A percentile compares a stretch with the other conserved stretches of the same genome.
Conservation (phyloP, 1,284 basidiomycete genomes). For the Schizopora paradoxa region DNA sequence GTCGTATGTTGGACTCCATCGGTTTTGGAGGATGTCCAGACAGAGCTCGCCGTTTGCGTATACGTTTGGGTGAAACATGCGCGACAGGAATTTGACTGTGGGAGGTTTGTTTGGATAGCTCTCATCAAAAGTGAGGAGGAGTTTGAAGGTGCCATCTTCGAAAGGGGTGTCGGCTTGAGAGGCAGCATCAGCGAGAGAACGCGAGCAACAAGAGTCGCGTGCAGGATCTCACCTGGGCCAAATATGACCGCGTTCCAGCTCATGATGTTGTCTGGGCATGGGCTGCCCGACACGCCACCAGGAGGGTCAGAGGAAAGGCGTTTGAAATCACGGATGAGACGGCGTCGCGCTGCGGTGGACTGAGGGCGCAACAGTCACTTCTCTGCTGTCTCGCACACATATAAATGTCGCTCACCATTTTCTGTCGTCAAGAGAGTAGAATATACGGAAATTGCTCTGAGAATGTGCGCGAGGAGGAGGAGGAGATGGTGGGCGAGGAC, state of each 20-base stretch:
- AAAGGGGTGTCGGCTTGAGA: conserved; percentile 90
- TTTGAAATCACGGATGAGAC: conserved; percentile 95
- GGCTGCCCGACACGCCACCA: conserved; percentile 92
- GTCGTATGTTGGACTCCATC: conserved; percentile 98
- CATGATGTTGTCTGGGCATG: conserved; percentile 98
- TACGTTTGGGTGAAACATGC: conserved; percentile 99
- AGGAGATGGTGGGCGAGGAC: too few relatives aligned
- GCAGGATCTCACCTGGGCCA: conserved; percentile 68
- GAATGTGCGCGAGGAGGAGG: too few relatives aligned
- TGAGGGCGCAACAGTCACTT: too few relatives aligned
- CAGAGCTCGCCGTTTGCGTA: conserved; percentile 98
- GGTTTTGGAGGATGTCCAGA: conserved; percentile 95
- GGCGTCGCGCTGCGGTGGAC: conserved; percentile 87
- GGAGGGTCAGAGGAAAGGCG: conserved; percentile 91
- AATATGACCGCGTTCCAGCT: conserved; percentile 99
- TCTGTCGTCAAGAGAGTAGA: too few relatives aligned
- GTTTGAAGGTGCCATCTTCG: conserved; percentile 98
- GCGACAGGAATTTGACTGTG: conserved; percentile 92
- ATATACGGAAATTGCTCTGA: too few relatives aligned
- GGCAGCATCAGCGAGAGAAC: conserved; percentile 6
- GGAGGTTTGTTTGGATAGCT: conserved; percentile 98
- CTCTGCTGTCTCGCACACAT: too few relatives aligned
- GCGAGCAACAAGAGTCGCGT: conserved; percentile 7
- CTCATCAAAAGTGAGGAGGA: conserved; percentile 93
- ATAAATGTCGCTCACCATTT: too few relatives aligned